Evolutionary conservation across 352 stramenopile genomes (phyloP).

Genomic region (Phytophthora macrochlamydospora): DNA sequence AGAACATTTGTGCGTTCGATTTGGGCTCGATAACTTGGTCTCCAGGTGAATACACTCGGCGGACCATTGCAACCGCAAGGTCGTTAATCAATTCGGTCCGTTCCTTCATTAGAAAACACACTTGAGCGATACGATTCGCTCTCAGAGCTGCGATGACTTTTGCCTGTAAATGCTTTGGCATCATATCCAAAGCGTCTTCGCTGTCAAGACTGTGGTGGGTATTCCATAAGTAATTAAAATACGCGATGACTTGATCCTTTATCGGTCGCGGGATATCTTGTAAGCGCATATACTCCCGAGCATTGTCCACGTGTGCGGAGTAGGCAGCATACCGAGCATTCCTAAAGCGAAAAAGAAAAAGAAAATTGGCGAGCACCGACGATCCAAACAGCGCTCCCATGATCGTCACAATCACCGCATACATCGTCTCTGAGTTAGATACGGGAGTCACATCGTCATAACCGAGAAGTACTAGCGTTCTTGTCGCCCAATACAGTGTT

Average conservation of each 20-base stretch:
- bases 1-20: constrained; percentile 81
- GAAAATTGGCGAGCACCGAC: constrained; percentile 63
- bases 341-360: constrained; percentile 74
- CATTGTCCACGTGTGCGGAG: constrained; percentile 67
- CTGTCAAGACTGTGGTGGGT: constrained; percentile 67
- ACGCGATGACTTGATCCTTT: constrained; percentile 56
- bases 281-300: constrained; percentile 72
- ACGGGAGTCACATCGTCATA: constrained; percentile 75
- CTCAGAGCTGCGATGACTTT: constrained; percentile 64
- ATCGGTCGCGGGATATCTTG: constrained; percentile 60
- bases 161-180: constrained; percentile 64
- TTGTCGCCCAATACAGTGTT: constrained; percentile 59
- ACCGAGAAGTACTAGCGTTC: constrained; percentile 61
- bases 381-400: constrained; percentile 55
- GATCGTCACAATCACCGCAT: constrained; percentile 49
- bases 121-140: constrained; percentile 61
- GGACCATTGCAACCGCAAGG: constrained; percentile 49
- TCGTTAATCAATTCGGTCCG: constrained; percentile 72
- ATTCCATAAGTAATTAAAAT: constrained; percentile 70
- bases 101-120: constrained; percentile 76
- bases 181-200: constrained; percentile 52
- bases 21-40: constrained; percentile 80
- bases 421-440: constrained; percentile 56
- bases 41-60: constrained; percentile 56
- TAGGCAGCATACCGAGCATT: constrained; percentile 59